These are phyloP conservation scores for Penicillium cosmopolitanum DNA, from an alignment of 495 filamentous ascomycete genomes.

Conservation along the genomic window DNA sequence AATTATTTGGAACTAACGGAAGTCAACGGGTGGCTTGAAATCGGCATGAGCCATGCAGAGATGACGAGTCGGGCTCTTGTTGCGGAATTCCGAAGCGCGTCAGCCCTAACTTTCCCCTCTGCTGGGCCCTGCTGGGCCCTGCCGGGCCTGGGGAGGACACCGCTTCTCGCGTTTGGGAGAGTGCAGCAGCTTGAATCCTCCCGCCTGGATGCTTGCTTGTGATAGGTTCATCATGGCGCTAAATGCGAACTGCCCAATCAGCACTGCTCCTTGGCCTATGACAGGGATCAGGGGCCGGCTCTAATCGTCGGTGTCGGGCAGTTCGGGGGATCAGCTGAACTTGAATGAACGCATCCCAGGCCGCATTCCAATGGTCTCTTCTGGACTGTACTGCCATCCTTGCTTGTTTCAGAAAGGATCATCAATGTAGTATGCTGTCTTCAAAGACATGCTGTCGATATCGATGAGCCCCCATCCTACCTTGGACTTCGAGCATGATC, in stretches of 20 bases:
- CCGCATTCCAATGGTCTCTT: constrained; percentile 11
- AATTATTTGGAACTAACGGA: neutral
- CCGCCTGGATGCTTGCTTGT: neutral
- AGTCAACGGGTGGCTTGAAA: constrained; percentile 2
- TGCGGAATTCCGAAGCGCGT: neutral
- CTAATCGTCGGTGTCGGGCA: constrained; percentile 34
- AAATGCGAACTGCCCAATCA: constrained; percentile 23
- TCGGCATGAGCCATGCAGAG: constrained; percentile 3
- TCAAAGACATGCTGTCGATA: constrained; percentile 1
- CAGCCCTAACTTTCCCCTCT: neutral
- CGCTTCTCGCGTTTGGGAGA: constrained; percentile 26
- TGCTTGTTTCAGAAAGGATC: constrained; percentile 24
- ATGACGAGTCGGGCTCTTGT: constrained; percentile 7
- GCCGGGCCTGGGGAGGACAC: constrained; percentile 27
- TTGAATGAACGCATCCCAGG: constrained; percentile 6
- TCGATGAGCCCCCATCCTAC: constrained; percentile 13
- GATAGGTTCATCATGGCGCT: constrained; percentile 21
- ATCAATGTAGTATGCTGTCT: constrained; percentile 16
- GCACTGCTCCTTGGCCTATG: neutral
- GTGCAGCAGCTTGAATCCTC: constrained; percentile 1
- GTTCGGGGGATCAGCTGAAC: constrained; percentile 7
- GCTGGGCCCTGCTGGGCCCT: neutral
- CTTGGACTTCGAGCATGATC: constrained; percentile 1
- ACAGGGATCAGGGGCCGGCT: constrained; percentile 19
- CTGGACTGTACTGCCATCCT: constrained; percentile 6